Conservation (phyloP, 2,329 filamentous ascomycete genomes). For the Diaporthe citriasiana region DNA sequence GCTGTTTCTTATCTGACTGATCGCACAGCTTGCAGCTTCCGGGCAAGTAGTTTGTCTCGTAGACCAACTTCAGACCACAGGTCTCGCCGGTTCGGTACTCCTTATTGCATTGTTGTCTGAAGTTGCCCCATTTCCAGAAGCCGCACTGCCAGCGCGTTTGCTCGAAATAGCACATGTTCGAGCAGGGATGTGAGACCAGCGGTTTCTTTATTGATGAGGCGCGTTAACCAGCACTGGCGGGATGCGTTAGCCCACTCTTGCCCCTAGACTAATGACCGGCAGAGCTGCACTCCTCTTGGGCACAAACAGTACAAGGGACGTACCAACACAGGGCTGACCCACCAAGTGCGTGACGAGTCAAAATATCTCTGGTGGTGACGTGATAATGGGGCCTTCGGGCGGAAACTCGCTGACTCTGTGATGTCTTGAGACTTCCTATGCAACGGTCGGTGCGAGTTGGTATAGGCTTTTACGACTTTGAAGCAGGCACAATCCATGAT, state of each 20-base stretch:
- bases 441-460: neutral
- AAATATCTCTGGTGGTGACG: slow-evolving; percentile 11
- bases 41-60: slow-evolving; percentile 74
- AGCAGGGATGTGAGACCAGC: neutral
- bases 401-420: slow-evolving; percentile 17
- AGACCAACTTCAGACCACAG: slow-evolving; percentile 92
- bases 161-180: slow-evolving; percentile 93
- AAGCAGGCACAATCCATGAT: slow-evolving; percentile 23
- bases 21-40: slow-evolving; percentile 87
- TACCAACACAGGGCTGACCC: slow-evolving; percentile 25
- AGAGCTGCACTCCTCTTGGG: neutral
- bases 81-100: slow-evolving; percentile 97
- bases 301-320: neutral
- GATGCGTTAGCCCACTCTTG: slow-evolving; percentile 25
- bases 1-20: slow-evolving; percentile 88
- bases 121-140: slow-evolving; percentile 95
- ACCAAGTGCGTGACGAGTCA: slow-evolving; percentile 17
- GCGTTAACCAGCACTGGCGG: slow-evolving; percentile 19
- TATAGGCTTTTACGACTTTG: slow-evolving; percentile 7
- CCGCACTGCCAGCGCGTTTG: slow-evolving; percentile 87
- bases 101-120: slow-evolving; percentile 92
- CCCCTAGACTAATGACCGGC: slow-evolving; percentile 7
- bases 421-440: slow-evolving; percentile 13
- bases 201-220: slow-evolving; percentile 32
- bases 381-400: slow-evolving; percentile 6